These are phyloP conservation scores for Bryoerythrophyllum caledonicum DNA, from an alignment of 225 moss, liverwort and hornwort species.

Conservation along the genomic window DNA sequence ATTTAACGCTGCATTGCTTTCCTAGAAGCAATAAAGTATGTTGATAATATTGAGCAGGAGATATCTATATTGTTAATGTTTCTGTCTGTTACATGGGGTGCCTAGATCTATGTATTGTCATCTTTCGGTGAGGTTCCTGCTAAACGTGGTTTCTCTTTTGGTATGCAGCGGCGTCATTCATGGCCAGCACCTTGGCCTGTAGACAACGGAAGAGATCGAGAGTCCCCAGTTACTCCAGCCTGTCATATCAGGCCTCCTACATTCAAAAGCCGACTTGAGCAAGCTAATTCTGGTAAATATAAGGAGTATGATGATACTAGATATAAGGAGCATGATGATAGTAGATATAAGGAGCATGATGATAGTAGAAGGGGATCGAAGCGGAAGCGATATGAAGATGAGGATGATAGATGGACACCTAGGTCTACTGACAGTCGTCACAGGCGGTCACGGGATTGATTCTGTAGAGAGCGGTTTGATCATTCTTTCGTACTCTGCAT, in stretches of 20 bases:
- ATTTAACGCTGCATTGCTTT: background rate
- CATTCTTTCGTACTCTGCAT: conserved; percentile 1
- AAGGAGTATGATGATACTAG: conserved; percentile 28
- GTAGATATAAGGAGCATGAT: too few species aligned
- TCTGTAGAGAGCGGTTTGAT: background rate
- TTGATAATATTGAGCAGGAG: background rate
- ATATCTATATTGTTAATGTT: background rate
- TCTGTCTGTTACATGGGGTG: background rate
- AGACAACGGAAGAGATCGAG: conserved; percentile 36
- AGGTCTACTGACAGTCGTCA: conserved; percentile 25
- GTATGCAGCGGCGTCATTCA: conserved; percentile 39
- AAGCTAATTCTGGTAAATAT: conserved; percentile 14
- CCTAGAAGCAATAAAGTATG: background rate
- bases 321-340: conserved; percentile 26
- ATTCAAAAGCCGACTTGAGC: conserved; percentile 27
- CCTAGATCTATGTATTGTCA: background rate
- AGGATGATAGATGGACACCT: conserved; percentile 30
- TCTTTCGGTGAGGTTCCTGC: background rate
- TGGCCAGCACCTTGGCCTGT: conserved; percentile 58
- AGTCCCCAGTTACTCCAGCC: conserved; percentile 10
- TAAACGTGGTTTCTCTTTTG: conserved; percentile 14
- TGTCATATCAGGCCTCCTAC: conserved; percentile 16
- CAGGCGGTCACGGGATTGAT: conserved; percentile 27
- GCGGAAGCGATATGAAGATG: conserved; percentile 25
- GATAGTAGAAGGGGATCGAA: conserved; percentile 18